Conservation (phyloP, 163 green algal species). For the Chloroidium sp. region DNA sequence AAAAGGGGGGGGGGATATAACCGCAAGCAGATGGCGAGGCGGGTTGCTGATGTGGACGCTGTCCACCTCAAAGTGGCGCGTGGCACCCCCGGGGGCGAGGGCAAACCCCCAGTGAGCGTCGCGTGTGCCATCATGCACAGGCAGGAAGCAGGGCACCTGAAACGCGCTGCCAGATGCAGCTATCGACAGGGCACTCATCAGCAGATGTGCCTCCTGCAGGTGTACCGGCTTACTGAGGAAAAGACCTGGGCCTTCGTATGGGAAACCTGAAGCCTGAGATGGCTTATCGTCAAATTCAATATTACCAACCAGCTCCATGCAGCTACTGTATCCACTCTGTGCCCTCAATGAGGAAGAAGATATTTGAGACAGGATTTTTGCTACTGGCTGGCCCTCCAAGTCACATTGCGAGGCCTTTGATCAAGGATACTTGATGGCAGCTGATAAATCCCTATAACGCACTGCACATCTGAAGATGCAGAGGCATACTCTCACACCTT, state of each 20-base stretch:
- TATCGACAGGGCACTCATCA: conserved; percentile 42
- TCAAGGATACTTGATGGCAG: no score
- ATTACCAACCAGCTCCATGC: no score
- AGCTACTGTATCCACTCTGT: no score
- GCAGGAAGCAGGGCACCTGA: conserved; percentile 55
- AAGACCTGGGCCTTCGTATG: neutral
- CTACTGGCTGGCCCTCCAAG: no score
- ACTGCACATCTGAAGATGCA: no score
- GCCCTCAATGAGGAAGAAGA: no score
- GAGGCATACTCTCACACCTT: neutral
- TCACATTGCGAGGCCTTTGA: no score
- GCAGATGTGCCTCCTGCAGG: conserved; percentile 42
- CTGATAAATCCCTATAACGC: no score
- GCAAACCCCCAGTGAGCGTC: conserved; percentile 53
- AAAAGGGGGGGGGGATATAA: neutral
- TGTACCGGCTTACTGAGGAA: conserved; percentile 3
- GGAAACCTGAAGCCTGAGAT: neutral
- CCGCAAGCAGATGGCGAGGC: conserved; percentile 17
- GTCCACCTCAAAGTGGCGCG: conserved; percentile 39
- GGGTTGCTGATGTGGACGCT: conserved; percentile 41
- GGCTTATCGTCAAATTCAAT: neutral
- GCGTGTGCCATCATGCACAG: conserved; percentile 56
- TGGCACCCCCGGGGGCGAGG: neutral
- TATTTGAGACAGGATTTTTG: no score
- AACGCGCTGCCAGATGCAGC: conserved; percentile 30